Base-by-base conservation (phyloP, 176 grass and related monocot species). In the Neostapfia colusana region DNA sequence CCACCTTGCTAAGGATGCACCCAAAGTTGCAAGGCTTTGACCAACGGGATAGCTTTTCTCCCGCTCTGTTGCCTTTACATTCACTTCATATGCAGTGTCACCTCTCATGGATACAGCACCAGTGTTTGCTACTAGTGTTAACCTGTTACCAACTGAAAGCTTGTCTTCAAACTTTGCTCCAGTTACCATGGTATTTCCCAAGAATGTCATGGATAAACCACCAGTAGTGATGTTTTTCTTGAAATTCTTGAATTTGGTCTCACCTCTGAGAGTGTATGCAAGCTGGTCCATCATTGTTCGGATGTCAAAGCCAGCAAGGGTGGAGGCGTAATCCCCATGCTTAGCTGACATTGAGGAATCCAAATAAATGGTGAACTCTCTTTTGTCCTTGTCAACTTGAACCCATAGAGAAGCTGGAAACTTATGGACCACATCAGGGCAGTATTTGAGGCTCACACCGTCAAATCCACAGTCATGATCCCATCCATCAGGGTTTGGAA, bases 381-480 rank as follows among this genome's bases (percentile, higher is more conserved):
- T 85, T 89, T 98, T 98, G 55, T 94, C 91, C 82, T 94, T 98
- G 46, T 90, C 92, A 59, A 94, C 69, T 72, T 98, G 91, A 80
- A 83, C 72, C 76, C 88, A 81, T 42, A 87, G 28, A 54, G 82
- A 90, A 75, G 86, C 76, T 59, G 95, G 89, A 62, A 90, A 93
- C 20, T 48, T 48, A 23, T 79, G 65, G 21, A 77, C 68, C 31
- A 93, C 40, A 39, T 86, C 82, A 28, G 79, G 87, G 87, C 53
- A 82, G 24, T 90, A 66, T 63, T 94, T 89, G 31, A 98, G 53
- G 66, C 76, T 92, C 26, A 98, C 82, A 48, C 89, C 91, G 20
- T 94, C 89, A 76, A 89, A 94, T 43, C 91, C 95, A 70, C 57
- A 98, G 81, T 98, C 95, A 86, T 98, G 95, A 83, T 98, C 95